phyloP scores from a whole-genome alignment of 106 monocot species.

The Cymbidium sinense region DNA sequence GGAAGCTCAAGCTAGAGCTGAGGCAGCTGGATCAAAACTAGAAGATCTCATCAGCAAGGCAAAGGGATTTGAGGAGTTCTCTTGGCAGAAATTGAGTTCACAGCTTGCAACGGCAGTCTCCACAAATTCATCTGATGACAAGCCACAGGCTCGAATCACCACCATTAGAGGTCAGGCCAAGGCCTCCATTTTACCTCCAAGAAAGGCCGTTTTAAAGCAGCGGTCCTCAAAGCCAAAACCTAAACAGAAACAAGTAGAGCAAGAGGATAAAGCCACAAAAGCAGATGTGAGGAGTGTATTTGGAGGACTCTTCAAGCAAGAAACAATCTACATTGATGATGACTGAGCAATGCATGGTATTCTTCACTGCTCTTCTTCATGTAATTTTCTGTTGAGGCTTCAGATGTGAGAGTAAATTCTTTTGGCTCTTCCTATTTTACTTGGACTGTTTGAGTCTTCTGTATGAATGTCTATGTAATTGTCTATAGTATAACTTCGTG shows the following conservation, averaged over 20 bases:
- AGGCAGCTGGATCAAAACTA: slow-evolving; percentile 37
- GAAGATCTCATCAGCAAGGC: slow-evolving; percentile 38
- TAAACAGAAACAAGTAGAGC: not conserved
- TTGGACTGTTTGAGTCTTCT: not conserved
- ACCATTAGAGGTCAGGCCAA: slow-evolving; percentile 68
- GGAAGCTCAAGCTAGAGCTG: slow-evolving; percentile 6
- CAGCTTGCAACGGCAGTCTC: slow-evolving; percentile 39
- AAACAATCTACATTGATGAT: slow-evolving; percentile 82
- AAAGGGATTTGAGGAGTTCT: slow-evolving; percentile 48
- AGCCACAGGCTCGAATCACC: slow-evolving; percentile 40
- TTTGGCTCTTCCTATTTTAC: not conserved
- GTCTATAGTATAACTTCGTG: no score
- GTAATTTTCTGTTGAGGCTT: not conserved
- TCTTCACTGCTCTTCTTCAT: not conserved
- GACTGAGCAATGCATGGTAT: slow-evolving; percentile 18
- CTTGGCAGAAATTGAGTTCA: slow-evolving; percentile 65
- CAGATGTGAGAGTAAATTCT: not conserved
- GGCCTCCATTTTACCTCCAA: slow-evolving; percentile 48
- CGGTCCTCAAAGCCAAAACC: slow-evolving; percentile 18
- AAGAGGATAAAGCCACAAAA: slow-evolving; percentile 4
- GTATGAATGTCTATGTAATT: no score
- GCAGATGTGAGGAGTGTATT: slow-evolving; percentile 33
- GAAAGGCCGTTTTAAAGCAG: slow-evolving; percentile 48
- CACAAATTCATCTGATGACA: slow-evolving; percentile 12
- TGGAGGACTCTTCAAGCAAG: slow-evolving; percentile 88